These are phyloP conservation scores for Xanthoconium purpureum DNA, from an alignment of 768 basidiomycete genomes.

Conservation along the genomic window DNA sequence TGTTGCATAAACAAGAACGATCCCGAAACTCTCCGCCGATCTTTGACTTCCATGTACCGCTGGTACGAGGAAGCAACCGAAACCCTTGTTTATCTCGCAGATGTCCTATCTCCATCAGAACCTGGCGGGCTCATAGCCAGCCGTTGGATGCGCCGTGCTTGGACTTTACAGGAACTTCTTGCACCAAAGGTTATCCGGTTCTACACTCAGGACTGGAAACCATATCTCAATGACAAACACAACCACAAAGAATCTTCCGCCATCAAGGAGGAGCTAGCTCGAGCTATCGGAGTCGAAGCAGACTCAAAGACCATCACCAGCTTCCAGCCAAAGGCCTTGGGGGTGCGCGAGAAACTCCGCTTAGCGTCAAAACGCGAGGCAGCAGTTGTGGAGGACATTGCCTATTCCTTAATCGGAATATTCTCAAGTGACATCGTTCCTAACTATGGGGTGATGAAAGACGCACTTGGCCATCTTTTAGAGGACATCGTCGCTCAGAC, in stretches of 20 bases:
- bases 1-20: neutral
- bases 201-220: constrained; percentile 8
- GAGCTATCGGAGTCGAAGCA: constrained; percentile 1
- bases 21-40: neutral
- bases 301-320: neutral
- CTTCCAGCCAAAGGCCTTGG: constrained; percentile 1
- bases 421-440: constrained; percentile 6
- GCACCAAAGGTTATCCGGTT: constrained; percentile 11
- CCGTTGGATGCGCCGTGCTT: neutral
- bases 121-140: neutral
- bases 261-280: constrained; percentile 10
- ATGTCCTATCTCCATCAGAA: neutral
- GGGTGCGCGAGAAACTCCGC: constrained; percentile 10
- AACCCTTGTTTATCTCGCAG: neutral
- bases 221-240: constrained; percentile 1
- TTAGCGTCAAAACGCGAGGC: constrained; percentile 8
- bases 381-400: constrained; percentile 1
- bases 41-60: neutral
- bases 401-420: constrained; percentile 11
- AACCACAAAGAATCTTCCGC: constrained; percentile 10
- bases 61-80: neutral
- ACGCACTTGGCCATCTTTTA: constrained; percentile 2
- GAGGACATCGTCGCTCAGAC: constrained; percentile 3
- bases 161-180: constrained; percentile 3
- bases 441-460: constrained; percentile 1